Conservation (phyloP, 352 stramenopile species). For the Globisporangium acanthophoron region DNA sequence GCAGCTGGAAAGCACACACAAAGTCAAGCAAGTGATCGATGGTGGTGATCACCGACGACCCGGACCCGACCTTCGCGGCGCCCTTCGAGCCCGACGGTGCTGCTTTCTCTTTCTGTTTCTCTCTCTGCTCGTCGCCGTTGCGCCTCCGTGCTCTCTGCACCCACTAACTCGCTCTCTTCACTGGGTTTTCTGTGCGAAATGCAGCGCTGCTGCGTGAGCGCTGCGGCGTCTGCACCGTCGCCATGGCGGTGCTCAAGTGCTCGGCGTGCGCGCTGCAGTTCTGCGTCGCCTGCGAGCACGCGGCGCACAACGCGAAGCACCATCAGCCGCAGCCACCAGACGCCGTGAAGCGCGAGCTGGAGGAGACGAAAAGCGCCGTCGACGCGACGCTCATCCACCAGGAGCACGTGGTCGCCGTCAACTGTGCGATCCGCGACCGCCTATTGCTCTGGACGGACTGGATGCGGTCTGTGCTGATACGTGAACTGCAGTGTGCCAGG, state of each 20-base stretch:
- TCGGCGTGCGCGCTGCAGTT: slow-evolving; percentile 10
- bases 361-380: slow-evolving; percentile 44
- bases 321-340: neutral
- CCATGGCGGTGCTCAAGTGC: slow-evolving; percentile 25
- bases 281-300: slow-evolving; percentile 38
- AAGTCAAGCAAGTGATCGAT: neutral
- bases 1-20: neutral
- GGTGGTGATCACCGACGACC: slow-evolving; percentile 19
- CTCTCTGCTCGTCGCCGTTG: slow-evolving; percentile 3
- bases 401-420: slow-evolving; percentile 37
- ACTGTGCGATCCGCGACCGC: slow-evolving; percentile 18
- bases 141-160: neutral
- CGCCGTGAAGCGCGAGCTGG: slow-evolving; percentile 2
- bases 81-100: slow-evolving; percentile 26
- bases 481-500: slow-evolving; percentile 36
- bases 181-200: neutral
- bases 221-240: slow-evolving; percentile 31
- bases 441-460: neutral
- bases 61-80: slow-evolving; percentile 33
- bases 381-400: slow-evolving; percentile 26
- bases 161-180: neutral
- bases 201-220: slow-evolving; percentile 43
- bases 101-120: neutral
- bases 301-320: slow-evolving; percentile 32
- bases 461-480: neutral